These are phyloP conservation scores for Aegilops sharonensis DNA, from an alignment of 176 grass and related monocot genomes.

Conservation along the genomic window DNA sequence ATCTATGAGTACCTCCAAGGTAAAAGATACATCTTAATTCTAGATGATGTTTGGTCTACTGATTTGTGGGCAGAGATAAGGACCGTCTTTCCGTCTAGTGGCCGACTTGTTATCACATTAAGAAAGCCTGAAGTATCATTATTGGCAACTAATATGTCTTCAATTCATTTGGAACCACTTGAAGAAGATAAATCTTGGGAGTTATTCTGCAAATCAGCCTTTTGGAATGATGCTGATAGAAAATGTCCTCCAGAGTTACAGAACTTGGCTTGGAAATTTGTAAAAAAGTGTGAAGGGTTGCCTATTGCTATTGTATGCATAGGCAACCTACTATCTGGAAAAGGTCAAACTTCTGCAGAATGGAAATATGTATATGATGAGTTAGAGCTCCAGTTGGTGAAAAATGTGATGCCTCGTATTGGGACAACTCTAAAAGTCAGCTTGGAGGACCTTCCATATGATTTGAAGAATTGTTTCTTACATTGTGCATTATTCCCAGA, in stretches of 20 bases:
- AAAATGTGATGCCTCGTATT: neutral
- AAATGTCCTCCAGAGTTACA: neutral
- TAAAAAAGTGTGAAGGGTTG: neutral
- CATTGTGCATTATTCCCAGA: neutral
- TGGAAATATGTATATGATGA: neutral
- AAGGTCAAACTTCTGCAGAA: neutral
- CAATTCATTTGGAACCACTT: neutral
- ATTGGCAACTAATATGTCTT: neutral
- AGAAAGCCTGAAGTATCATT: neutral
- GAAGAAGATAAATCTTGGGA: neutral
- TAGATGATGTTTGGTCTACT: slow-evolving; percentile 3
- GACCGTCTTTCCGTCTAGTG: neutral
- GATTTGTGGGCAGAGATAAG: neutral
- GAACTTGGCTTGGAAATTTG: neutral
- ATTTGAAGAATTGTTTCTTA: neutral
- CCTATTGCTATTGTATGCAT: neutral
- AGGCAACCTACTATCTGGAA: neutral
- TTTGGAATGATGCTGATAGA: neutral
- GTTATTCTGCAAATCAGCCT: neutral
- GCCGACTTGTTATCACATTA: neutral
- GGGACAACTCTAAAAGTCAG: neutral
- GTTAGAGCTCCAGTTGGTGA: neutral
- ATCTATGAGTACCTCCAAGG: neutral
- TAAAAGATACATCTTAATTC: neutral
- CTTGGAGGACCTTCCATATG: neutral